Evolutionary conservation across 345 rosid species (phyloP), one percentile per base, ranked within the genome.

Genomic region (Crucihimalaya himalaica): DNA sequence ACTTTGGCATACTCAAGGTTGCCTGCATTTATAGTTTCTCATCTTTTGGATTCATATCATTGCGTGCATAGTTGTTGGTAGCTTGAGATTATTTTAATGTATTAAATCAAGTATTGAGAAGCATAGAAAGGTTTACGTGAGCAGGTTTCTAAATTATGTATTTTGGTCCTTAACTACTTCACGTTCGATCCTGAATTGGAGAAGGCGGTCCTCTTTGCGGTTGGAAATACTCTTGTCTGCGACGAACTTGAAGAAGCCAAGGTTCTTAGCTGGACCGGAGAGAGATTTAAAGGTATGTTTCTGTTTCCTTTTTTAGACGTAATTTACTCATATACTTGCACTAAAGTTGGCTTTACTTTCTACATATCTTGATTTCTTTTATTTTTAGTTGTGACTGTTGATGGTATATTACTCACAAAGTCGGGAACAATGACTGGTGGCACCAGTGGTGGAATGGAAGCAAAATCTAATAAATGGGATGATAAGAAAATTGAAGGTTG

Each of bases 361-460:
- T 68, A 64, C 46, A 5, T 61, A 73, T 57, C 42, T 45, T 76
- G 23, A 59, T 61, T 59, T 53, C 32, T 70, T 15, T 78, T 52
- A 31, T 68, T 84, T 68, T 72, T 80, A 95, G 99, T 92, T 86
- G 99, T 95, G 56, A 95, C 97, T 67, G 86, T 87, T 81, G 99
- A 95, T 81, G 99, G 99, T 68, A 88, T 86, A 71, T 78, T 95
- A 46, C 97, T 95, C 37, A 84, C 99, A 32, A 95, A 90, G 84
- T 78, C 98, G 73, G 99, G 99, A 66, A 95, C 98, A 76, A 95
- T 95, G 99, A 95, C 98, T 80, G 99, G 99, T 81, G 99, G 99
- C 74, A 92, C 97, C 60, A 92, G 87, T 78, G 96, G 99, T 71
- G 97, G 97, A 75, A 92, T 95, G 96, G 99, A 95, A 84, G 98